These are phyloP conservation scores for Amanita fuliginea DNA, from an alignment of 768 basidiomycete species.

Conservation along the genomic window DNA sequence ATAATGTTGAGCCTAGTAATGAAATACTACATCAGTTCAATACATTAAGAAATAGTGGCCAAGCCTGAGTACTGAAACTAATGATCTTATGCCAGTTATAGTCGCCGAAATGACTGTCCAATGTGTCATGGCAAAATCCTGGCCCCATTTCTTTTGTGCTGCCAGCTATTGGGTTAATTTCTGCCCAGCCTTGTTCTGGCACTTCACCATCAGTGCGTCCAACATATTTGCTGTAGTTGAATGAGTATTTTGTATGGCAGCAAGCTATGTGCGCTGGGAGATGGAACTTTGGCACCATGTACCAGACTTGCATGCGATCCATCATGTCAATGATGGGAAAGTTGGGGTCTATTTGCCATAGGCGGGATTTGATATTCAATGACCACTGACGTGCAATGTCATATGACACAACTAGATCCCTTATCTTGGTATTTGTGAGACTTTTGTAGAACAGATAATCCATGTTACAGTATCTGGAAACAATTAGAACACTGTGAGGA, in stretches of 20 bases:
- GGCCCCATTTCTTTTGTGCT: constrained; percentile 30
- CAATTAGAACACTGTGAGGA: not conserved
- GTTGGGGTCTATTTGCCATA: constrained; percentile 6
- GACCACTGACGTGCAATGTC: constrained; percentile 23
- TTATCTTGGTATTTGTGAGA: not conserved
- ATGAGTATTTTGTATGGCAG: constrained; percentile 7
- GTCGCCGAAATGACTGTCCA: constrained; percentile 26
- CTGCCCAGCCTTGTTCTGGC: constrained; percentile 19
- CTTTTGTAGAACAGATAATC: constrained; percentile 14
- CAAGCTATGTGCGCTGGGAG: not conserved
- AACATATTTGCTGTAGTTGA: constrained; percentile 17
- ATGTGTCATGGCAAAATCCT: constrained; percentile 12
- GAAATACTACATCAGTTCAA: too few species aligned
- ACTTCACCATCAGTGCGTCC: constrained; percentile 15
- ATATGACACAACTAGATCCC: constrained; percentile 13
- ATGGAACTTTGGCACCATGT: not conserved
- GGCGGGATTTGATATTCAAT: constrained; percentile 10
- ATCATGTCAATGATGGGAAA: not conserved
- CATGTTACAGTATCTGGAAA: constrained; percentile 13
- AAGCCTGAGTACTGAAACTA: constrained; percentile 15
- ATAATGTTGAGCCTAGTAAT: too few species aligned
- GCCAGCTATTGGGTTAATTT: constrained; percentile 17
- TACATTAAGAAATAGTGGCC: too few species aligned
- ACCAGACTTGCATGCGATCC: not conserved
- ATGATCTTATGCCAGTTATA: constrained; percentile 23